Evolutionary conservation across 164 flowering plant species (phyloP), one percentile per base, ranked within the genome.

Genomic region (Piper longum): DNA sequence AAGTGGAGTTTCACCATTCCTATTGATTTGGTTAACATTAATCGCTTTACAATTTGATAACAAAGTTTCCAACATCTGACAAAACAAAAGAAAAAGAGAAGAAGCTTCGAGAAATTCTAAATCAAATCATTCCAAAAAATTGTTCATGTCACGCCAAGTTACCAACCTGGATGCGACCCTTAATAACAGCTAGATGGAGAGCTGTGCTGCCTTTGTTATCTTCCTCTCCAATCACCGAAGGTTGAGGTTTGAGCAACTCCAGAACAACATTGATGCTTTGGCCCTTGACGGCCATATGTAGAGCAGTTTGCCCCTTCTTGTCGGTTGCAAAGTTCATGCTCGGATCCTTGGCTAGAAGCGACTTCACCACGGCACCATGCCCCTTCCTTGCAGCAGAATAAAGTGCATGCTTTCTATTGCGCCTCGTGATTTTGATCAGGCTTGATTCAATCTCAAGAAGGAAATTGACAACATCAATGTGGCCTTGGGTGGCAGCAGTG

Each of bases 221-320:
- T 70, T 75, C 90, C 75, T 86, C 51, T 62, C 60, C 64, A 57
- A 87, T 64, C 48, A 87, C 84, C 0, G 85, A 68, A 3, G 87
- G 81, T 41, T 90, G 87, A 12, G 91, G 89, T 61, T 77, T 85
- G 5, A 90, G 69, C 75, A 93, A 73, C 74, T 84, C 97, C 9
- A 64, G 68, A 73, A 90, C 89, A 66, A 89, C 79, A 16, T 78
- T 89, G 57, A 76, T 80, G 69, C 80, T 86, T 63, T 80, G 84
- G 52, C 97, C 98, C 71, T 93, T 93, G 39, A 87, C 97, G 64
- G 98, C 98, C 97, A 93, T 93, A 72, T 93, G 97, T 65, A 88
- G 60, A 39, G 98, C 88, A 44, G 96, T 83, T 72, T 90, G 98
- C 14, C 98, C 98, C 71, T 93, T 88, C 60, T 76, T 79, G 71